Evolutionary conservation across 495 filamentous ascomycete species (phyloP), one percentile per base, ranked within the genome.

Genomic region (Schizothecium vesticola): DNA sequence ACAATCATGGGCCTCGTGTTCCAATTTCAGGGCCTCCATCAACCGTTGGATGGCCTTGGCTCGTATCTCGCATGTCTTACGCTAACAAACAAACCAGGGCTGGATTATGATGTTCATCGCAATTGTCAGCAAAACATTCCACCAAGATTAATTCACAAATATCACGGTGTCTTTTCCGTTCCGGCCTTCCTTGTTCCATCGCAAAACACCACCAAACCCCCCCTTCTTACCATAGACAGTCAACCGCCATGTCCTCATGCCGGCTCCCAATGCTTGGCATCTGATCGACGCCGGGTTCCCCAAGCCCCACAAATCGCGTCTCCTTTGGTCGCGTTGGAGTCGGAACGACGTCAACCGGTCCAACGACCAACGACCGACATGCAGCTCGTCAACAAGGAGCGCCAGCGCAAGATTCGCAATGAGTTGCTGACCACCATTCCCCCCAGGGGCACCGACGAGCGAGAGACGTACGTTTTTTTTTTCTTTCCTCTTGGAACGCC

Each of bases 391-490:
- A 76, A 74, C 65, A 76, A 71, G 56, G 58, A 72, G 16, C 72
- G 72, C 31, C 72, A 72, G 28, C 68, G 69, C 51, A 72, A 71
- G 33, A 70, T 77, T 16, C 75, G 71, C 16, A 60, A 75, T 19
- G 63, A 56, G 19, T 24, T 74, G 12, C 68, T 66, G 26, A 69
- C 29, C 33, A 56, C 64, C 9, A 29, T 73, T 8, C 73, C 73
- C 10, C 63, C 57, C 1, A 59, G 64, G 23, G 71, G 64, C 6
- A 68, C 73, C 1, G 61, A 36, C 2, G 70, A 75, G 61, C 55
- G 69, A 8, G 70, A 74, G 36, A 59, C 73, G 75, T 77, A 65
- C n/a, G 73, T 55, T 12, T 24, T 28, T 21, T 9, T 64, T 28
- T 25, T 61, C 22, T 28, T 28, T 12, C 55, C 11, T 12, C 25